A percentile compares a stretch with the other conserved stretches of the same genome.
Conservation (phyloP, 2,329 filamentous ascomycete species). For the Colletotrichum sp. region DNA sequence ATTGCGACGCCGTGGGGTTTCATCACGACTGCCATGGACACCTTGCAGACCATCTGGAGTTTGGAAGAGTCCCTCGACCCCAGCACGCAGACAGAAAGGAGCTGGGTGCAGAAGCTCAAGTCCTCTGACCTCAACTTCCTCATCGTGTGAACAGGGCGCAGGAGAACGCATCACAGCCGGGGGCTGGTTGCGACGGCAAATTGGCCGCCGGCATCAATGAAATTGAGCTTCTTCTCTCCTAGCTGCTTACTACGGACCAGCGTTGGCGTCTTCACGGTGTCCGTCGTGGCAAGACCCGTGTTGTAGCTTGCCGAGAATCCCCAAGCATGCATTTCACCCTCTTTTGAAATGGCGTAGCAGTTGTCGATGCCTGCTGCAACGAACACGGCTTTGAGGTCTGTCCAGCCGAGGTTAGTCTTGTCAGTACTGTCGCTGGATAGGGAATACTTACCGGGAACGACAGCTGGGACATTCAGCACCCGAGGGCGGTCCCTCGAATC, state of each 20-base stretch:
- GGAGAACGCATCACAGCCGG: neutral
- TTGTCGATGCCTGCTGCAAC: conserved; percentile 37
- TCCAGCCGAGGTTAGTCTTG: neutral
- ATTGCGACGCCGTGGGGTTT: conserved; percentile 54
- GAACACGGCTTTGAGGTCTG: conserved; percentile 23
- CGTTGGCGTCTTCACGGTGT: conserved; percentile 69
- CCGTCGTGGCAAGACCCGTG: conserved; percentile 38
- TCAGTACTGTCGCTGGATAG: fast-evolving
- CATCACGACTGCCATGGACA: conserved; percentile 50
- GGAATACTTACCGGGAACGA: conserved; percentile 26
- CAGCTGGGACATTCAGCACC: conserved; percentile 58
- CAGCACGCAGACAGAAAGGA: conserved; percentile 26
- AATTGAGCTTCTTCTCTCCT: neutral
- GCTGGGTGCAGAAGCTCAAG: conserved; percentile 51
- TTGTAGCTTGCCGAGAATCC: conserved; percentile 9
- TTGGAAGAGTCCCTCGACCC: conserved; percentile 26
- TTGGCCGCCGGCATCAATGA: conserved; percentile 10
- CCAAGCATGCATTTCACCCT: conserved; percentile 2
- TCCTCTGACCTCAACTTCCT: conserved; percentile 46
- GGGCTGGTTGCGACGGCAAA: conserved; percentile 8
- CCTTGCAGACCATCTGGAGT: conserved; percentile 48
- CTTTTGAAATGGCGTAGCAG: neutral
- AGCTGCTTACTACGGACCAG: neutral
- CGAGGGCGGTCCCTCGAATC: conserved; percentile 68
- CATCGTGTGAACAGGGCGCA: conserved; percentile 38